A percentile compares a stretch with the other conserved stretches of the same genome.
phyloP scores from a whole-genome alignment of 1,139 yeast species.

The Candida sp. region DNA sequence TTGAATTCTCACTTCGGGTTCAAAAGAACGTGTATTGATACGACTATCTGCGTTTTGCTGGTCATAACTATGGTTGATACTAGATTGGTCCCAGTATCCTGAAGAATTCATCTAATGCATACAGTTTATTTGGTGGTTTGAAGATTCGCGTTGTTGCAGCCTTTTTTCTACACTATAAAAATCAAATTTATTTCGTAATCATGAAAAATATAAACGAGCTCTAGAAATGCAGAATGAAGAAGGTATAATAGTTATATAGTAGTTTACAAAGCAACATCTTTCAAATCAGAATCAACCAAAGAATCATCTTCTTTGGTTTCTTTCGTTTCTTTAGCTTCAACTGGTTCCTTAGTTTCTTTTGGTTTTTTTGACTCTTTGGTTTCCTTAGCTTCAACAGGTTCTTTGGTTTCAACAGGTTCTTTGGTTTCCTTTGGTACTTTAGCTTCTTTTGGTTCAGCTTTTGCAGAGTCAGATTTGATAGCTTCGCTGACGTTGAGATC shows the following conservation, averaged over 20 bases:
- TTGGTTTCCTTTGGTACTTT: constrained; percentile 1
- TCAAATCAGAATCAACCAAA: constrained; percentile 10
- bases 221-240: background rate
- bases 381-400: no score
- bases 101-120: constrained; percentile 20
- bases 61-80: constrained; percentile 6
- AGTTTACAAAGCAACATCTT: constrained; percentile 13
- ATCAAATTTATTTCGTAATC: background rate
- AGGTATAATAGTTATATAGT: background rate
- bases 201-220: background rate
- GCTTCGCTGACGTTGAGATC: background rate
- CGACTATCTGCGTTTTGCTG: constrained; percentile 3
- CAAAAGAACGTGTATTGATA: background rate
- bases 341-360: no score
- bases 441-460: constrained; percentile 2
- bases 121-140: background rate
- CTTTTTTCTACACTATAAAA: background rate
- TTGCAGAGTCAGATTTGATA: background rate
- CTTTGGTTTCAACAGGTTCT: no score
- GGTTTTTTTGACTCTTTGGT: no score
- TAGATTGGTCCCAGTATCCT: constrained; percentile 25
- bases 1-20: constrained; percentile 31
- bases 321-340: constrained; percentile 1
- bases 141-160: background rate
- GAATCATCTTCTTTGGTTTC: background rate